Evolutionary conservation across 495 filamentous ascomycete genomes (phyloP).

Genomic region (Talaromyces adpressus): DNA sequence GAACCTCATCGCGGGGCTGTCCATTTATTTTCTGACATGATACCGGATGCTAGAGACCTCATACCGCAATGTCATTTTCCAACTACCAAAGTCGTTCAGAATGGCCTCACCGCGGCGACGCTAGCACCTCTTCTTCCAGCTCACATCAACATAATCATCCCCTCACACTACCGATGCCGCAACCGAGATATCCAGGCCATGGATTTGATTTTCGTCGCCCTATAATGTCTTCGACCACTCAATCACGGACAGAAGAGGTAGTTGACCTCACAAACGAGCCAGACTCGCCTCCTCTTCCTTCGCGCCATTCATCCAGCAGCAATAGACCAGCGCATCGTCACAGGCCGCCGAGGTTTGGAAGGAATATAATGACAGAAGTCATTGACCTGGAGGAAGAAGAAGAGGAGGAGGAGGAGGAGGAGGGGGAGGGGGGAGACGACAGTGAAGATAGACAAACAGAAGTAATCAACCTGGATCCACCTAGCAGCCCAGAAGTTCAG

Average conservation of each 20-base stretch:
- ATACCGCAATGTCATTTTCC: slow-evolving; percentile 31
- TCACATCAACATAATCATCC: slow-evolving; percentile 8
- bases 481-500: slow-evolving; percentile 33
- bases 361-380: slow-evolving; percentile 27
- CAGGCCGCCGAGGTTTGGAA: slow-evolving; percentile 25
- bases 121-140: slow-evolving; percentile 18
- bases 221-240: slow-evolving; percentile 18
- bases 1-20: not conserved
- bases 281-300: slow-evolving; percentile 25
- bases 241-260: slow-evolving; percentile 26
- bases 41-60: slow-evolving; percentile 23
- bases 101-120: slow-evolving; percentile 15
- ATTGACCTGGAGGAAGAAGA: slow-evolving; percentile 27
- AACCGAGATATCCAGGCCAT: slow-evolving; percentile 33
- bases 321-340: slow-evolving; percentile 7
- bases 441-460: slow-evolving; percentile 10
- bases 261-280: slow-evolving; percentile 51
- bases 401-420: slow-evolving; percentile 13
- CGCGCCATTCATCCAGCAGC: slow-evolving; percentile 3
- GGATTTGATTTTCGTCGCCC: slow-evolving; percentile 46
- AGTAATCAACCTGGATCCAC: slow-evolving; percentile 13
- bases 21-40: slow-evolving; percentile 2
- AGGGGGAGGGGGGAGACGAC: slow-evolving; percentile 11
- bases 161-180: slow-evolving; percentile 16
- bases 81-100: slow-evolving; percentile 14